Conservation (phyloP, 192 early-diverging fungal species). For the Allomyces macrogynus region DNA sequence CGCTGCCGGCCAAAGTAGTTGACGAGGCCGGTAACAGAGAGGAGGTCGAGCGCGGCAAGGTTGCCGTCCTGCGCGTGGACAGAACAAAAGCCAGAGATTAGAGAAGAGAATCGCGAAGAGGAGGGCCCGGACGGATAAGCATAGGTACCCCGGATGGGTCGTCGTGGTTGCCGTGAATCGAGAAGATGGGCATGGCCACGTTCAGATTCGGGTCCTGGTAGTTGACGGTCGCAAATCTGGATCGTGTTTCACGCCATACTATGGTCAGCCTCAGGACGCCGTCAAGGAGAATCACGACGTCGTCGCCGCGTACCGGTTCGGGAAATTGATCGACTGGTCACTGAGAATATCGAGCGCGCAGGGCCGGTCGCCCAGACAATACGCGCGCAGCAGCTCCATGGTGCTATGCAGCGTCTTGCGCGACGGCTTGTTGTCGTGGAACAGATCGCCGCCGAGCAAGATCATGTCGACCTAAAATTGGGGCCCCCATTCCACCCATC, state of each 20-base stretch:
- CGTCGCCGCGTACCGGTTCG: conserved; percentile 16
- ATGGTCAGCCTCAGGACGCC: neutral
- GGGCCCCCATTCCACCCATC: too few species aligned
- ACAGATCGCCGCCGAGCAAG: conserved; percentile 82
- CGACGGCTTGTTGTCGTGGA: conserved; percentile 87
- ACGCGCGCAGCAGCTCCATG: conserved; percentile 40
- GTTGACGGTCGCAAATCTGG: conserved; percentile 47
- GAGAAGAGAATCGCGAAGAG: neutral
- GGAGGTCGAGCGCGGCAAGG: conserved; percentile 61
- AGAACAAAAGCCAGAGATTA: neutral
- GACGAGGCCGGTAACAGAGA: conserved; percentile 55
- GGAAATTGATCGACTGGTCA: conserved; percentile 50
- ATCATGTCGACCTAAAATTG: conserved; percentile 73
- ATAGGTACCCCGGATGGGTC: conserved; percentile 54
- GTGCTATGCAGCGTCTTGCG: conserved; percentile 49
- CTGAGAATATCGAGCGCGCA: conserved; percentile 54
- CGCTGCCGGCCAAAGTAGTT: conserved; percentile 79
- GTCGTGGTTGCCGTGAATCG: conserved; percentile 96
- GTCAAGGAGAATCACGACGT: neutral
- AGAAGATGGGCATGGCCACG: conserved; percentile 67
- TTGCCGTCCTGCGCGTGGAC: conserved; percentile 31
- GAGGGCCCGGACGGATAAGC: neutral
- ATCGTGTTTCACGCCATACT: neutral
- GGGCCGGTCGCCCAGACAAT: conserved; percentile 45
- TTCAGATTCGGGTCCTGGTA: conserved; percentile 76